Evolutionary conservation across 495 filamentous ascomycete genomes (phyloP).

Genomic region (Peziza echinospora): DNA sequence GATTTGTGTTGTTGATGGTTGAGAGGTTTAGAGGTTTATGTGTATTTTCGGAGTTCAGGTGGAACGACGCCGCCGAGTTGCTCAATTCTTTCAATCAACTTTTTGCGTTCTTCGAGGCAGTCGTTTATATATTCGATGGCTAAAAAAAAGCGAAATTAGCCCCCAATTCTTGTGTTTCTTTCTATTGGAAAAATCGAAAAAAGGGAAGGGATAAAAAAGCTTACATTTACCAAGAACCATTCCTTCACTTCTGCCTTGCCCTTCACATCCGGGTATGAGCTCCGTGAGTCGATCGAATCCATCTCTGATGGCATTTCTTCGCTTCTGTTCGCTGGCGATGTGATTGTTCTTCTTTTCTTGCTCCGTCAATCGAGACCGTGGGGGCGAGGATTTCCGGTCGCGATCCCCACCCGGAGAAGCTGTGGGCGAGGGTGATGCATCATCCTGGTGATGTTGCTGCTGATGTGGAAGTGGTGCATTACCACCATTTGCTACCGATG

Average conservation of each 20-base stretch:
- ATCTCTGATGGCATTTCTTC: conserved; percentile 61
- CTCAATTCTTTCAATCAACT: conserved; percentile 40
- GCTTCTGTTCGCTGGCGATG: conserved; percentile 75
- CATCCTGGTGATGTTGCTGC: too few species aligned
- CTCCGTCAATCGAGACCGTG: conserved; percentile 48
- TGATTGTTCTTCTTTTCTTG: conserved; percentile 83
- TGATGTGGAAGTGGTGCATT: too few species aligned
- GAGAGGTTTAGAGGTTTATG: too few species aligned
- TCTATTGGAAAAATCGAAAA: too few species aligned
- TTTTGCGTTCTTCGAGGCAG: conserved; percentile 39
- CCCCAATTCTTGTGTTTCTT: not conserved
- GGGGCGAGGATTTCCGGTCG: too few species aligned
- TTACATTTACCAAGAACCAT: conserved; percentile 44
- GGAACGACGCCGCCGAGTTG: conserved; percentile 33
- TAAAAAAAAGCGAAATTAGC: conserved; percentile 5
- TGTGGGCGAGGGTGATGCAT: too few species aligned
- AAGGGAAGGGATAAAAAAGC: conserved; percentile 1
- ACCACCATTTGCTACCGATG: too few species aligned
- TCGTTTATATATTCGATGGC: conserved; percentile 51
- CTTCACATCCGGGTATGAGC: conserved; percentile 61
- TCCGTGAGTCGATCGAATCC: conserved; percentile 72
- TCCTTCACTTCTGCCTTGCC: conserved; percentile 67
- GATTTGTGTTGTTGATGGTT: too few species aligned
- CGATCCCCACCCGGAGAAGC: too few species aligned
- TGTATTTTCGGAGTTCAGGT: conserved; percentile 15